These are phyloP conservation scores for Backusella mclennaniae DNA, from an alignment of 192 early-diverging fungal genomes.

Conservation along the genomic window DNA sequence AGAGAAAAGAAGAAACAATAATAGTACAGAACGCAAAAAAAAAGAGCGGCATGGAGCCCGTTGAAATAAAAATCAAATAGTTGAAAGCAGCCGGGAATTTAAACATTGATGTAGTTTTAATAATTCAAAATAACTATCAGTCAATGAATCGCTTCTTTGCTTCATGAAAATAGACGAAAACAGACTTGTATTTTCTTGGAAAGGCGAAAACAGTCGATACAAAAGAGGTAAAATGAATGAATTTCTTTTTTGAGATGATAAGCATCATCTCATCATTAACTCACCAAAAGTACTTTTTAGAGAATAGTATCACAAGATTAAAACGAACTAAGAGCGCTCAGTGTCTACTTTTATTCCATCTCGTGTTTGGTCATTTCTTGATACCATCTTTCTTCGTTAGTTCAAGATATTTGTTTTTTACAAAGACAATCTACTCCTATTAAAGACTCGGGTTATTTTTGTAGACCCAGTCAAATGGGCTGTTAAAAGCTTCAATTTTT, in stretches of 20 bases:
- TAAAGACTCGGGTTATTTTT: background rate
- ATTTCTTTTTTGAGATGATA: background rate
- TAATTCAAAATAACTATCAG: background rate
- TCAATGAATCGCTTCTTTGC: background rate
- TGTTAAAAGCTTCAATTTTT: background rate
- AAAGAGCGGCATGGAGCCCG: background rate
- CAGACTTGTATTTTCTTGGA: background rate
- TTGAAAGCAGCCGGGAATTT: slow-evolving; percentile 3
- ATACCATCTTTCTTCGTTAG: background rate
- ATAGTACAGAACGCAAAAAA: background rate
- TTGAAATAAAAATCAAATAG: background rate
- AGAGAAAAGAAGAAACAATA: background rate
- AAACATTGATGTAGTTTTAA: background rate
- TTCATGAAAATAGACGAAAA: background rate
- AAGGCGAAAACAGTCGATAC: background rate
- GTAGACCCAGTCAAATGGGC: background rate
- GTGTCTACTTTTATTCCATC: background rate
- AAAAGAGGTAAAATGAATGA: background rate
- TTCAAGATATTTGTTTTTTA: background rate
- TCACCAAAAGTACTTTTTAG: background rate
- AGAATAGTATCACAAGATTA: background rate
- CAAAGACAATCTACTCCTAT: background rate
- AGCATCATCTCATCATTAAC: background rate
- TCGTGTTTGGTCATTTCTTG: background rate
- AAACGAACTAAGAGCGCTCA: background rate